Base-by-base conservation (phyloP, 2,329 filamentous ascomycete genomes). In the Colletotrichum sp. region DNA sequence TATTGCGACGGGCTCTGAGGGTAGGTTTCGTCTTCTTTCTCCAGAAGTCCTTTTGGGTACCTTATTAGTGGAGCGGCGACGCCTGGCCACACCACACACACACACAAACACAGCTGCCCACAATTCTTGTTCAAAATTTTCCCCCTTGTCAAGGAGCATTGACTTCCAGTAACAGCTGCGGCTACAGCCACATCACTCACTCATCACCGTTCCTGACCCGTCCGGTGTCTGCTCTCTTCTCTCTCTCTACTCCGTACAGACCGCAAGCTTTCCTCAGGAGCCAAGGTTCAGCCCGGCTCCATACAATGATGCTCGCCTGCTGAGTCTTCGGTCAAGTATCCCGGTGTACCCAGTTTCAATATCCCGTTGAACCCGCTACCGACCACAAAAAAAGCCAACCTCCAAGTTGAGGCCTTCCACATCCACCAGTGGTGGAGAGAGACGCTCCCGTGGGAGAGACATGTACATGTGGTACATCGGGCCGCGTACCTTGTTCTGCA, bases 11-110 rank as follows among this genome's bases (percentile, higher is more conserved):
- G 70, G 30, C 59, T 34, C 28, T n/a, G 74, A 75, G 74, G 74
- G 70, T 72, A 68, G 74, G 74, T 74, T 76, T 76, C 70, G 74
- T 63, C 73, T 48, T 39, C 18, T 70, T 75, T 75, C 69, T 59
- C 57, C 64, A 63, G 39, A 69, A 30, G 70, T 68, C 70, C 73
- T 69, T 65, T 73, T 36, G 28, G 39, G 73, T 76, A 68, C 74
- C 74, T 74, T 18, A 24, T 12, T 43, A 61, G 69, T 75, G 73
- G 72, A 57, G 18, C 57, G 26, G 28, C n/a, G 34, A 57, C n/a
- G 24, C 55, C 63, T 52, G 61, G 72, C 28, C 28, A 64, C 73
- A 52, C 6, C 43, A 52, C 43, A 52, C 65, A 64, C 65, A 69
- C 48, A 64, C 66, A 69, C 48, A 68, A 75, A 59, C 55, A 68